Base-by-base conservation (phyloP, 202 grass and related monocot genomes). In the Carex sylvatica region DNA sequence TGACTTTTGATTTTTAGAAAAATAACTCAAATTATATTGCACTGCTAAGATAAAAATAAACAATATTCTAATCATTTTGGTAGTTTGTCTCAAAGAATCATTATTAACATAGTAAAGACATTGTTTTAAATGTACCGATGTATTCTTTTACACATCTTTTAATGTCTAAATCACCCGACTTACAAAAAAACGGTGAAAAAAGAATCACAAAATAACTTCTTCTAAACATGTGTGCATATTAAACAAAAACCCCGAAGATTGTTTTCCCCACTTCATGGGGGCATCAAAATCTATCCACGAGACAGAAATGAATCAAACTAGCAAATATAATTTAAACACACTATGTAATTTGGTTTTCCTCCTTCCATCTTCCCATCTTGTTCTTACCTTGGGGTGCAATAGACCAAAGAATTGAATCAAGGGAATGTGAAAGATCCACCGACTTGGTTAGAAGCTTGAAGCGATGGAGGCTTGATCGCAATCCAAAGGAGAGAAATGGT, bases 401-500 rank as follows among this genome's bases (percentile, higher is more conserved):
- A 61, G 38, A 79, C 51, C 74, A 69, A 71, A 82, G 79, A 75
- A 65, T 65, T 64, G 66, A 60, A 68, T 97, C 86, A 99, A 79
- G 93, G 96, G 88, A 99, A 93, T 33, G 88, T 85, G 87, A 99
- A 99, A 0, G 95, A 93, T 33, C 93, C 93, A 4, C 96, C 96
- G 0, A 99, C 19, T 82, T 99, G 93, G 1, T 91, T 83, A 62
- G 86, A 82, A 78, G 92, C 88, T 72, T 74, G 55, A 22, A 62
- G 35, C 2, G 96, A 91, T 12, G 91, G 96, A 65, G 95, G 95
- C 69, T 92, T 96, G 84, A 99, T 99, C 4, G 93, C 93, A 66
- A 96, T 88, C 87, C 91, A 95, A 66, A 99, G 88, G 83, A 99
- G 85, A 33, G 93, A 99, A 64, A 95, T 95, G 30, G 96, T 96